These are phyloP conservation scores for Calonectria multiphialidica DNA, from an alignment of 2,329 filamentous ascomycete species.

Conservation along the genomic window DNA sequence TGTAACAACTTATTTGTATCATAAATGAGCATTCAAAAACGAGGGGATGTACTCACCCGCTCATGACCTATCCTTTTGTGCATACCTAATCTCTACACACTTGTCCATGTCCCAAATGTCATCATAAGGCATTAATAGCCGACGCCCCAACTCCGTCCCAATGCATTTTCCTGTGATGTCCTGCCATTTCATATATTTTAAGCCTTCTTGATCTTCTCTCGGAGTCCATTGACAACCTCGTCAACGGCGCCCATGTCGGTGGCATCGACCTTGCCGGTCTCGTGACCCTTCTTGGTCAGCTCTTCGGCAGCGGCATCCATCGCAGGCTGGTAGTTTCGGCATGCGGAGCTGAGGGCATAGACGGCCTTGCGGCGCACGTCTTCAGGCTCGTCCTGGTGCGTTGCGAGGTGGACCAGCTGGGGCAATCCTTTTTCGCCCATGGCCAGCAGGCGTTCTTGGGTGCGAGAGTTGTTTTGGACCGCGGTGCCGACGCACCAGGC, in stretches of 20 bases:
- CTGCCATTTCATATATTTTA: conserved; percentile 19
- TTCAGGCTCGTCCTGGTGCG: conserved; percentile 68
- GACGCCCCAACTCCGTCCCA: conserved; percentile 52
- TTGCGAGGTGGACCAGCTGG: conserved; percentile 74
- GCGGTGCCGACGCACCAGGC: conserved; percentile 96
- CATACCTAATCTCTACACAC: conserved; percentile 6
- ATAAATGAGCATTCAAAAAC: conserved; percentile 42
- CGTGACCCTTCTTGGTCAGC: conserved; percentile 67
- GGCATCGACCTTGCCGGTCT: conserved; percentile 77
- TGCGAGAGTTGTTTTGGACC: conserved; percentile 93
- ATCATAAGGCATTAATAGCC: background rate
- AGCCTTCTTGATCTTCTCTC: conserved; percentile 60
- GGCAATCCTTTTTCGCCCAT: conserved; percentile 72
- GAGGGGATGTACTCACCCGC: conserved; percentile 30
- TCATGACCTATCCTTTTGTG: conserved; percentile 28
- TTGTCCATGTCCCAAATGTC: conserved; percentile 3
- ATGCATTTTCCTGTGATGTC: conserved; percentile 44
- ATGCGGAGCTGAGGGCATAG: conserved; percentile 86
- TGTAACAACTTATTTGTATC: conserved; percentile 52
- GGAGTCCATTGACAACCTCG: conserved; percentile 76
- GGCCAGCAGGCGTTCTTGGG: conserved; percentile 77
- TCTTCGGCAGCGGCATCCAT: conserved; percentile 77
- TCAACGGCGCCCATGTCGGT: conserved; percentile 90
- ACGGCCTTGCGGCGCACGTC: conserved; percentile 87
- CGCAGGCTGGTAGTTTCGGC: conserved; percentile 90